Evolutionary conservation across 1,284 basidiomycete genomes (phyloP).

Genomic region (Schizopora paradoxa): DNA sequence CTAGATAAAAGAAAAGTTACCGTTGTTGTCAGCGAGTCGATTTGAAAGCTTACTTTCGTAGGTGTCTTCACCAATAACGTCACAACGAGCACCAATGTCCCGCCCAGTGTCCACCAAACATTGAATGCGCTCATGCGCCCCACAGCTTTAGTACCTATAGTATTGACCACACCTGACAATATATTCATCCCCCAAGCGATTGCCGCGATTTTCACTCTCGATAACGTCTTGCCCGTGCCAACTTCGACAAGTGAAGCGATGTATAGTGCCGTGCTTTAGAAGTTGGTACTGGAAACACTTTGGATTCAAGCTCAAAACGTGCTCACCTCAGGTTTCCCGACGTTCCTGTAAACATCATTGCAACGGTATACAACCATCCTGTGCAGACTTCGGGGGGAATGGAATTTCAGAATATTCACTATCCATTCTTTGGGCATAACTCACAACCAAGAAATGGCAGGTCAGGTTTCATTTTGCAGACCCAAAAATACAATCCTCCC

Average conservation of each 20-base stretch:
- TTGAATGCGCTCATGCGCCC: conserved; percentile 52
- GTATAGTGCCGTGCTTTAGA: conserved; percentile 44
- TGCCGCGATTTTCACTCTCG: conserved; percentile 45
- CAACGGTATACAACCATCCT: conserved; percentile 57
- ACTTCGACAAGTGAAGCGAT: conserved; percentile 51
- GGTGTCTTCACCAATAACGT: conserved; percentile 52
- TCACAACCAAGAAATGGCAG: conserved; percentile 49
- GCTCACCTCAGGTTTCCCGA: conserved; percentile 51
- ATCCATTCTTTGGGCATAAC: conserved; percentile 19
- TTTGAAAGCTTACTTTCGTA: conserved; percentile 34
- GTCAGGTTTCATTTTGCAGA: conserved; percentile 58
- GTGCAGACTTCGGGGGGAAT: conserved; percentile 40
- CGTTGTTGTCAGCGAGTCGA: not conserved
- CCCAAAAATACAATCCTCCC: conserved; percentile 59
- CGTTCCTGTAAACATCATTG: conserved; percentile 57
- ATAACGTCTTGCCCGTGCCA: conserved; percentile 39
- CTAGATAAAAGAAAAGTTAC: conserved; percentile 24
- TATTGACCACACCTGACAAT: conserved; percentile 47
- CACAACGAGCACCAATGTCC: conserved; percentile 53
- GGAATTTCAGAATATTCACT: not conserved
- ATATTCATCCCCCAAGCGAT: conserved; percentile 58
- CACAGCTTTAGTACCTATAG: conserved; percentile 52
- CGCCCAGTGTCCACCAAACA: conserved; percentile 59
- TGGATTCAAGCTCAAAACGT: not conserved
- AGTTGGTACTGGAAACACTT: not conserved